These are phyloP conservation scores for Elsinoe necatrix DNA, from an alignment of 2,329 filamentous ascomycete species.

Conservation along the genomic window DNA sequence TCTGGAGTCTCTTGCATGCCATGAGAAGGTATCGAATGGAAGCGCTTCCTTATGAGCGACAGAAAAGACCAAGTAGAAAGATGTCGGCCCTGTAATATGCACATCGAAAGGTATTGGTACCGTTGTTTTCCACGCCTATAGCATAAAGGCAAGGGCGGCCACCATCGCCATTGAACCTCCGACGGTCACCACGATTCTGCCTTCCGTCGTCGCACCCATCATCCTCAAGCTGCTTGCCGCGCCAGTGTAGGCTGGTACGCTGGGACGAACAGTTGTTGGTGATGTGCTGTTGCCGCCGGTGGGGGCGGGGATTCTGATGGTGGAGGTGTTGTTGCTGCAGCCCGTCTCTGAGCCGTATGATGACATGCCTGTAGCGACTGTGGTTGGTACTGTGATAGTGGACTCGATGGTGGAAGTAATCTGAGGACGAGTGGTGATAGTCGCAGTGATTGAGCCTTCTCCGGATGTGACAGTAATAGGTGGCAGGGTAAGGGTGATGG, in stretches of 20 bases:
- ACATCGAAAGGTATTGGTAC: neutral
- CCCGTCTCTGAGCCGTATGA: neutral
- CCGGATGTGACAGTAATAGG: neutral
- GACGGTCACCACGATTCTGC: neutral
- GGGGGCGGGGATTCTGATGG: neutral
- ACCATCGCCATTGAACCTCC: neutral
- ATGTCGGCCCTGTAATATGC: neutral
- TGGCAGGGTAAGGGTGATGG: neutral
- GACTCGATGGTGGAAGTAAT: constrained; percentile 6
- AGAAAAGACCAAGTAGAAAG: neutral
- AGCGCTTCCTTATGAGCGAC: constrained; percentile 8
- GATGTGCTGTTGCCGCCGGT: constrained; percentile 1
- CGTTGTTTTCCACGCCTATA: neutral
- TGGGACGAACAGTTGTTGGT: neutral
- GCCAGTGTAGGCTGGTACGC: neutral
- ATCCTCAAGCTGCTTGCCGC: constrained; percentile 1
- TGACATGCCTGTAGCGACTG: neutral
- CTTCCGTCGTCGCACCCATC: neutral
- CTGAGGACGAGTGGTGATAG: neutral
- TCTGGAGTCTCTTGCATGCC: constrained; percentile 2
- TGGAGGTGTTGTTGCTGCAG: constrained; percentile 1
- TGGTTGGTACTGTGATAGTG: neutral
- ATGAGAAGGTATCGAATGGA: neutral
- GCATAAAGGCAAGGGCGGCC: neutral
- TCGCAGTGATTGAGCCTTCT: neutral